Evolutionary conservation across 2,329 filamentous ascomycete genomes (phyloP), one percentile per base, ranked within the genome.

Genomic region (Penicillium vulpinum): DNA sequence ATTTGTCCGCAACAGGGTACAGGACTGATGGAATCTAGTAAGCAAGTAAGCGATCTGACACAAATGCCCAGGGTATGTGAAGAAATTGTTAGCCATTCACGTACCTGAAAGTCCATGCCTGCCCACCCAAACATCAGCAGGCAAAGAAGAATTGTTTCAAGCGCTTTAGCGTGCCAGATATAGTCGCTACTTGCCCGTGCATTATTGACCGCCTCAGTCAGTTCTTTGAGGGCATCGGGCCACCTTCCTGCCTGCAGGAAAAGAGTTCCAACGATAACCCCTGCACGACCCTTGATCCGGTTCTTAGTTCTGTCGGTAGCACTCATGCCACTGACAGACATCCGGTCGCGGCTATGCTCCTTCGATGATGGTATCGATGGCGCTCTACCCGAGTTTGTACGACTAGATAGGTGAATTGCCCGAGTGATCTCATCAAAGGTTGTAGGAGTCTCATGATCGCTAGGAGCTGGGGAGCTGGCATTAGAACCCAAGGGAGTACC

Each of bases 121-220:
- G 88, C 85, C 90, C 92, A 96, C 29, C 87, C 89, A 60, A 96
- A 85, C 66, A 97, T 84, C 39, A 97, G 70, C 63, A 97, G 82
- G 68, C 89, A 91, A 26, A 96, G 82, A 45, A 94, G 78, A 58
- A 96, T 90, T 28, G 92, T 86, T 71, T 99, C 95, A 21, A 99
- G 80, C 1, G 91, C 92, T 75, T 97, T 97, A 18, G 90, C 94
- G 76, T 97, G 91, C 93, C 94, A 99, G n/a, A 97, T 74, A 74
- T 96, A 91, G 74, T 99, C 94, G 66, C 91, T 92, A 57, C 90
- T 84, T 36, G 86, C 87, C 66, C 91, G 88, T 16, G 91, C 88
- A 64, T 88, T 85, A 10, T 84, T 84, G 2, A 90, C 92, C 52
- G 89, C 91, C 58, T 97, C 93, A 10, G 86, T 81, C 22, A 97